A percentile compares a stretch with the other conserved stretches of the same genome.
These are phyloP conservation scores for Chaetothyriales sp. DNA, from an alignment of 2,329 filamentous ascomycete species.

Conservation along the genomic window DNA sequence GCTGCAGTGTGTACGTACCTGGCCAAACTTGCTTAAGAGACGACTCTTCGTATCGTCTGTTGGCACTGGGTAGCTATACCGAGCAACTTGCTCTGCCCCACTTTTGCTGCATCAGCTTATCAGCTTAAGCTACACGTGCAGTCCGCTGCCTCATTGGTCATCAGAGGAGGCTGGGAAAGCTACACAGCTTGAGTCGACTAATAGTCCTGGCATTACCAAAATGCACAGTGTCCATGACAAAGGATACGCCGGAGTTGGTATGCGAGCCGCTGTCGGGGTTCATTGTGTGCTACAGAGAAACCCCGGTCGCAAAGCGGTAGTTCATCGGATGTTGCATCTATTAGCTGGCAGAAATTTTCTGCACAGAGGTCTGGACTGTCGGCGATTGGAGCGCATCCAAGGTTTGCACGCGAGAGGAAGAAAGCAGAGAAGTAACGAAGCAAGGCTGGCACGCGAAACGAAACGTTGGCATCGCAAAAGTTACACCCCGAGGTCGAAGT, in stretches of 20 bases:
- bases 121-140: neutral
- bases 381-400: neutral
- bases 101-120: neutral
- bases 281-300: neutral
- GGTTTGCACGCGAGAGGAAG: neutral
- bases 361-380: neutral
- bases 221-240: neutral
- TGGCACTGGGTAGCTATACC: neutral
- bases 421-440: no score
- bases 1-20: neutral
- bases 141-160: neutral
- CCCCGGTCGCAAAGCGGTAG: neutral
- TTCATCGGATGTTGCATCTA: neutral
- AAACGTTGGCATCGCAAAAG: no score
- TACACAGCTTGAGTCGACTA: neutral
- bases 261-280: neutral
- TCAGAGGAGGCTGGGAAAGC: neutral
- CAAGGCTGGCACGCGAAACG: no score
- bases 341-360: neutral
- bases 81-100: neutral
- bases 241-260: neutral
- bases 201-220: neutral
- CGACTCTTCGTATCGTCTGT: neutral
- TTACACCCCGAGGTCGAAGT: no score
- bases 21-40: neutral